Percentiles rank a stretch among this genome's conserved stretches.
phyloP scores from a whole-genome alignment of 2,329 filamentous ascomycete species.

The Pseudogymnoascus sp. region DNA sequence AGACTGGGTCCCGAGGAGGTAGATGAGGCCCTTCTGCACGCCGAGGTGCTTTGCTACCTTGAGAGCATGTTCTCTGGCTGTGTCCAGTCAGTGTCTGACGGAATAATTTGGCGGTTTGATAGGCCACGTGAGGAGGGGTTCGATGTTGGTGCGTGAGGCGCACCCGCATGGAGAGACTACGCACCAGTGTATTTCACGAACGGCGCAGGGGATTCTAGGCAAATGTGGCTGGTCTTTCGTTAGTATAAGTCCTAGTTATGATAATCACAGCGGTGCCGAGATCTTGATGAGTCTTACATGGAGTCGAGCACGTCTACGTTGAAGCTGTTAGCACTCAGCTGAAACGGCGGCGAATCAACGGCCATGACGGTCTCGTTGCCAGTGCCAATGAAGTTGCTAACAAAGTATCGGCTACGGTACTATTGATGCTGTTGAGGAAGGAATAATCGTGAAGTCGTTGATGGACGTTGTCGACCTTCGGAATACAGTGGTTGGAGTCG shows the following conservation, averaged over 20 bases:
- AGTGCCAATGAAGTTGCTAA: neutral
- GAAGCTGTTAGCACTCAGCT: neutral
- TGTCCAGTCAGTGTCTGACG: neutral
- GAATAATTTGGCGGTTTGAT: neutral
- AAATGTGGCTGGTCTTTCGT: neutral
- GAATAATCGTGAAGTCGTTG: neutral
- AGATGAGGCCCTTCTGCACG: slow-evolving; percentile 42
- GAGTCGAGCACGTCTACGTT: neutral
- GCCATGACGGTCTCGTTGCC: neutral
- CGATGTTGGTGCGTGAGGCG: neutral
- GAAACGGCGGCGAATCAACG: neutral
- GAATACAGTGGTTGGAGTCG: neutral
- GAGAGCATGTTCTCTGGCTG: slow-evolving; percentile 43
- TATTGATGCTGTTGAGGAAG: neutral
- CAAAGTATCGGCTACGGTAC: neutral
- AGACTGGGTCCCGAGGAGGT: slow-evolving; percentile 44
- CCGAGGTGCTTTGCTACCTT: slow-evolving; percentile 36
- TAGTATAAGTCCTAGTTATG: neutral
- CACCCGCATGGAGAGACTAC: neutral
- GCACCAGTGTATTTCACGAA: neutral
- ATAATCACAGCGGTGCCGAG: neutral
- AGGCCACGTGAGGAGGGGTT: neutral
- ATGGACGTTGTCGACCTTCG: neutral
- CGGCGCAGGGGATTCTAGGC: neutral
- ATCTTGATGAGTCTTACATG: neutral